A percentile compares a stretch with the other conserved stretches of the same genome.
phyloP scores from a whole-genome alignment of 1,139 yeast genomes.

The Blastobotrys indianensis region DNA sequence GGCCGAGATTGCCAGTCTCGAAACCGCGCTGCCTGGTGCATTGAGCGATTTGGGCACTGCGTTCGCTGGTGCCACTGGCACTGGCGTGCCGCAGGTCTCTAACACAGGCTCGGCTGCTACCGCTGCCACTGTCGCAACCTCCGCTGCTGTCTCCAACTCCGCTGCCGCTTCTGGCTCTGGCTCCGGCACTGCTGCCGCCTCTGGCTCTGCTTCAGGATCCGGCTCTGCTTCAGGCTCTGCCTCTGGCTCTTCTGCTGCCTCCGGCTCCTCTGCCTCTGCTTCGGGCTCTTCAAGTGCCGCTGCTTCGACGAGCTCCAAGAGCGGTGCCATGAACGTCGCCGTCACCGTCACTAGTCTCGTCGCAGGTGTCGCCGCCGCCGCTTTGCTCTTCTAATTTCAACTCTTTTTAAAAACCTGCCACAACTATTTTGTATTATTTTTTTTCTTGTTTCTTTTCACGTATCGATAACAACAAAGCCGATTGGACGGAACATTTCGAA shows the following conservation, averaged over 20 bases:
- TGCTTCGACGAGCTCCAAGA: not conserved
- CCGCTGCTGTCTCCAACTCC: not conserved
- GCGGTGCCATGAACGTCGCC: conserved; percentile 3
- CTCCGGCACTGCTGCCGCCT: conserved; percentile 3
- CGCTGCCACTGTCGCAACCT: not conserved
- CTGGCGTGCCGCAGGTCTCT: not conserved
- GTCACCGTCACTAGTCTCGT: conserved; percentile 10
- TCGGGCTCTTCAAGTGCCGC: conserved; percentile 6
- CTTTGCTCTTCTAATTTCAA: not conserved
- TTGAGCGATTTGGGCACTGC: not conserved
- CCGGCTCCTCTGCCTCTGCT: conserved; percentile 4
- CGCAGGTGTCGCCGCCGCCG: conserved; percentile 10
- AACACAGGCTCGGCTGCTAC: not conserved
- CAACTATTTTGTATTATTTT: not conserved
- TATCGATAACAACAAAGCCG: not conserved
- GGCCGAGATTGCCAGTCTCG: not conserved
- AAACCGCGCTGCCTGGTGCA: not conserved
- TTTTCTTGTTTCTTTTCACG: not conserved
- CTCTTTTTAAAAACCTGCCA: not conserved
- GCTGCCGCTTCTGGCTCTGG: not conserved
- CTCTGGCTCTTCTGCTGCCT: conserved; percentile 1
- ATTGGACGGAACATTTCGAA: not conserved
- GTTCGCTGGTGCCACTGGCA: not conserved
- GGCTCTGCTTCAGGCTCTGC: conserved; percentile 10
- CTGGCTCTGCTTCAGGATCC: conserved; percentile 5